Conservation (phyloP, 2,329 filamentous ascomycete genomes). For the Trichoderma guizhouense region DNA sequence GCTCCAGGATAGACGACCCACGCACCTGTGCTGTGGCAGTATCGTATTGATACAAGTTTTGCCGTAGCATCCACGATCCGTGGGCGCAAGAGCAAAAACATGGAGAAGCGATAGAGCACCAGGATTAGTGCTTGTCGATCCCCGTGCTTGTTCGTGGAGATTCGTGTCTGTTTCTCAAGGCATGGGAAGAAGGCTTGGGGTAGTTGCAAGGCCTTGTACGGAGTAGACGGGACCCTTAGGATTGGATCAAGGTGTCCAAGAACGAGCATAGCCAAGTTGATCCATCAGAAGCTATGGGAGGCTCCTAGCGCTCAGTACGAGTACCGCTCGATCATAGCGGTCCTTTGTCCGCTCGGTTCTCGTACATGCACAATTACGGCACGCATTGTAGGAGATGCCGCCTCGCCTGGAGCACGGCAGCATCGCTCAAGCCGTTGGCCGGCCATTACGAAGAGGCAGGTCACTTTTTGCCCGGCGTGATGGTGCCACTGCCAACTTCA, state of each 20-base stretch:
- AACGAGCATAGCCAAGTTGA: background rate
- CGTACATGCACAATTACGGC: background rate
- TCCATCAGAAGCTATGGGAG: background rate
- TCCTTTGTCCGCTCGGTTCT: background rate
- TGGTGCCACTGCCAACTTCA: conserved; percentile 10
- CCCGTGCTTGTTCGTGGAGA: conserved; percentile 17
- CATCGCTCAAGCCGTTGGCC: conserved; percentile 10
- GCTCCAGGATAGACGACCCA: conserved; percentile 10
- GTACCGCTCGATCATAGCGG: background rate
- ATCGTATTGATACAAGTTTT: background rate
- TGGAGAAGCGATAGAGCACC: conserved; percentile 16
- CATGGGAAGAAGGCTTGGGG: background rate
- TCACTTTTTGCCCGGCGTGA: background rate
- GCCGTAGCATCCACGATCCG: conserved; percentile 14
- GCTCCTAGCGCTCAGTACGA: background rate
- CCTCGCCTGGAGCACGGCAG: conserved; percentile 9
- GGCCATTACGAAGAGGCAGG: conserved; percentile 15
- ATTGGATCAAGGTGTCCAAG: background rate
- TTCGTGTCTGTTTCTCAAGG: background rate
- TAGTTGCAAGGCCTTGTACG: background rate
- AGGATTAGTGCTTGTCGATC: conserved; percentile 17
- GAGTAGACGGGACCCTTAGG: background rate
- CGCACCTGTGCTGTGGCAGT: background rate
- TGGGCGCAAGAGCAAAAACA: conserved; percentile 16
- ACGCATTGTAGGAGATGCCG: background rate